Evolutionary conservation across 495 filamentous ascomycete genomes (phyloP), one percentile per base, ranked within the genome.

Genomic region (Trichodelitschia bisporula): DNA sequence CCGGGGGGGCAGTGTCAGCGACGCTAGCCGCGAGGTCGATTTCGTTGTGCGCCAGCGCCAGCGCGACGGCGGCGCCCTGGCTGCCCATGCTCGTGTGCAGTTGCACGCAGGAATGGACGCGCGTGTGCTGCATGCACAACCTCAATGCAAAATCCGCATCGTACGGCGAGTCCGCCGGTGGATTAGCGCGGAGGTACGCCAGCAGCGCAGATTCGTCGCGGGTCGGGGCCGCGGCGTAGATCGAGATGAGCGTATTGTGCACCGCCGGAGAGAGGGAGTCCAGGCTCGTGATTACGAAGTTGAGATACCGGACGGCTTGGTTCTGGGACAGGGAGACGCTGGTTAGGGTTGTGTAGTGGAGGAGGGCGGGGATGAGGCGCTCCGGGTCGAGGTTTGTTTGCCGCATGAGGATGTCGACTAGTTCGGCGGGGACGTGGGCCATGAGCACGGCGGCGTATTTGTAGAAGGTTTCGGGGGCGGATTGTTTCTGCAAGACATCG

Each of bases 81-180:
- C 90, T 77, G 2, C 74, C 72, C 83, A 95, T 93, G 32, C 72
- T 69, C 31, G 72, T 84, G 61, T 95, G 95, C 35, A 95, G 92
- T 50, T 92, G 79, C 6, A 92, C 80, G 46, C 78, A 89, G 18
- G 74, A 82, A 46, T 89, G 76, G 4, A 93, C 74, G 34, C 89
- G 75, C 40, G 77, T 64, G 46, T 97, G 69, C 39, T 91, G 73
- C 34, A 95, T 93, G 50, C 86, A 97, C 15, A 95, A 64, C 12
- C 86, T 72, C 15, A 97, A 69, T 2, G 89, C 86, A 53, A 97
- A 97, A 51, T 97, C 86, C n/a, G 77, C 73, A 48, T 97, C 86
- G 47, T 89, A 97, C 23, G 66, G 61, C 28, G 73, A 77, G 28
- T 58, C 53, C 13, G 50, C 47, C 3, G 48, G 46, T n/a, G 69